Base-by-base conservation (phyloP, 331 rosid genomes). In the Saraca asoca region DNA sequence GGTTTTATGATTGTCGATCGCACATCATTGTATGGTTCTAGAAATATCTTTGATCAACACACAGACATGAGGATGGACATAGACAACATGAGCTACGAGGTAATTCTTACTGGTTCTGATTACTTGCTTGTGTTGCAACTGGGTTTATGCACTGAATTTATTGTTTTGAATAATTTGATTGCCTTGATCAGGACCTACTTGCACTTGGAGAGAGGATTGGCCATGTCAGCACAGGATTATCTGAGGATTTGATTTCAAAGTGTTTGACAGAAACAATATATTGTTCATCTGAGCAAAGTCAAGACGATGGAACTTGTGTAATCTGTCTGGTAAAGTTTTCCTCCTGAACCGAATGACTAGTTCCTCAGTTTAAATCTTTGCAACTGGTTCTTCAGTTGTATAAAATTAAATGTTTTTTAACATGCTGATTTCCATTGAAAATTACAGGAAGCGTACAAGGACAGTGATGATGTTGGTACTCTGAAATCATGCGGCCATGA, bases 1-100 rank as follows among this genome's bases (percentile, higher is more conserved):
- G 95, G 95, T 72, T 83, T 83, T 74, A 77, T 82, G 88, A 46
- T 79, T 68, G 87, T 81, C 68, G 95, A 87, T 63, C 95, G 88
- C 5, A 62, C 90, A 2, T 59, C 83, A 46, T 41, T 76, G 14
- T 77, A 78, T 77, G 95, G 88, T 52, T 75, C 97, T 52, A 88
- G 95, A 75, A 87, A 43, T 72, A 52, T 76, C 79, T 57, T 67
- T 64, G 95, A 90, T 74, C 95, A 83, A 77, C 97, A 90, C 69
- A 86, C 95, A 69, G 95, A 87, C 12, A 81, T 90, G 97, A 87
- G 95, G 75, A 78, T 90, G 79, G 97, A 90, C 81, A 54, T 83
- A 24, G 97, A 90, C 77, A 85, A 77, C 75, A 80, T 90, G 97
- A 76, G 90, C 69, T 90, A 90, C 12, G 97, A 90, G 95, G 97